Evolutionary conservation across 2,329 filamentous ascomycete species (phyloP).

Genomic region (Bisporella sp.): DNA sequence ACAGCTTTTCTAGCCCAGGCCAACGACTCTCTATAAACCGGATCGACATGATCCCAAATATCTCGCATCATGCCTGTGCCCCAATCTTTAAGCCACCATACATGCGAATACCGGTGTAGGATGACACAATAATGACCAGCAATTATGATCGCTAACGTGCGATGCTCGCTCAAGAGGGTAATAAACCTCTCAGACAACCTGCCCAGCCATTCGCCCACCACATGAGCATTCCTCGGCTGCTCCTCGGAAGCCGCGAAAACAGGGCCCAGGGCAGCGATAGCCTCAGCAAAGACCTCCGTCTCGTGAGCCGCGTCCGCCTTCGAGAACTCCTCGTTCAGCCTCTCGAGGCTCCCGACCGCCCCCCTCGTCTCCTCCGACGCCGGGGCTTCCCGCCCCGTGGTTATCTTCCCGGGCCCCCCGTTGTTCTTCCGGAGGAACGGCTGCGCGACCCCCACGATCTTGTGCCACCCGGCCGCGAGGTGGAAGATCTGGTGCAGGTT

Average conservation of each 20-base stretch:
- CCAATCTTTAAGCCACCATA: too few species aligned
- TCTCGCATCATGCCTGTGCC: too few species aligned
- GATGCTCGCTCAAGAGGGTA: slow-evolving; percentile 1
- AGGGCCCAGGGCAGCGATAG: slow-evolving; percentile 6
- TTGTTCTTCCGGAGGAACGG: too few species aligned
- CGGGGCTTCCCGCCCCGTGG: neutral
- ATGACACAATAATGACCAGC: slow-evolving; percentile 3
- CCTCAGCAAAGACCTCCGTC: slow-evolving; percentile 1
- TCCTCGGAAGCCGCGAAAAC: slow-evolving; percentile 2
- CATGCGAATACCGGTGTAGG: too few species aligned
- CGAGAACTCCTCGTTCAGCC: slow-evolving; percentile 1
- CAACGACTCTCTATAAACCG: too few species aligned
- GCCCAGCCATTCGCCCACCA: slow-evolving; percentile 5
- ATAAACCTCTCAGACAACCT: slow-evolving; percentile 6
- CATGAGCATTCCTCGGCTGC: slow-evolving; percentile 3
- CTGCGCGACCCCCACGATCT: slow-evolving; percentile 6
- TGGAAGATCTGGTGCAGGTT: slow-evolving; percentile 8
- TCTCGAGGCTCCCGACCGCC: slow-evolving; percentile 5
- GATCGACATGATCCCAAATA: too few species aligned
- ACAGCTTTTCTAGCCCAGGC: too few species aligned
- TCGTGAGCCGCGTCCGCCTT: neutral
- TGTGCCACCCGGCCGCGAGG: slow-evolving; percentile 9
- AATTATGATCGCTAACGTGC: slow-evolving; percentile 8
- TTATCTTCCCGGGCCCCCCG: neutral
- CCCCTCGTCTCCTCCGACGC: neutral